These are phyloP conservation scores for Rhinocladiella mackenziei DNA, from an alignment of 2,329 filamentous ascomycete species.

Conservation along the genomic window DNA sequence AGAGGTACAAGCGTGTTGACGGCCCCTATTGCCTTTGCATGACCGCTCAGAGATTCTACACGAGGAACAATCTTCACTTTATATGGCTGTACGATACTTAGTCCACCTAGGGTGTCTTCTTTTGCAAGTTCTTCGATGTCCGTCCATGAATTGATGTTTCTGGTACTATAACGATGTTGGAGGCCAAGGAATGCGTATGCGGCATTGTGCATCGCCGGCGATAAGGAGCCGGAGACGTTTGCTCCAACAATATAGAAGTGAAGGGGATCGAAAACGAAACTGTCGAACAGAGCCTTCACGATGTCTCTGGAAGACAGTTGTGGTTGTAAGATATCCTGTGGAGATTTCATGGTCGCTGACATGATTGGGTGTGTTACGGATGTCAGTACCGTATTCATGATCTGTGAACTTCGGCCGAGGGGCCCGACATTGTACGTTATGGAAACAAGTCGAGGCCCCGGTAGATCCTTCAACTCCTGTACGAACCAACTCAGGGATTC, in stretches of 20 bases:
- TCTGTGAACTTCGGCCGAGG: constrained; percentile 43
- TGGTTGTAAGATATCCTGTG: constrained; percentile 32
- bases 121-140: constrained; percentile 38
- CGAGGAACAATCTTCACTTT: constrained; percentile 40
- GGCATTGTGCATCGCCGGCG: constrained; percentile 43
- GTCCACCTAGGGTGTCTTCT: constrained; percentile 40
- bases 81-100: constrained; percentile 44
- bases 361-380: constrained; percentile 42
- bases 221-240: constrained; percentile 42
- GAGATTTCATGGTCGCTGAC: constrained; percentile 14
- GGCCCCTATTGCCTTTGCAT: constrained; percentile 45
- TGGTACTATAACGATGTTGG: constrained; percentile 40
- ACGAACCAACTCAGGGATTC: constrained; percentile 37
- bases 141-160: constrained; percentile 36
- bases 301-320: constrained; percentile 24
- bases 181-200: constrained; percentile 40
- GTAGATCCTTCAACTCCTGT: constrained; percentile 35
- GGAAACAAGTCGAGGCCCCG: constrained; percentile 34
- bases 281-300: constrained; percentile 39
- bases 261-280: constrained; percentile 41
- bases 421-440: constrained; percentile 42
- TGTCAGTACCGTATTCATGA: constrained; percentile 42
- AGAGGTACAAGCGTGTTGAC: constrained; percentile 45
- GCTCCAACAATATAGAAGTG: constrained; percentile 43
- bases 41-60: constrained; percentile 38